Base-by-base conservation (phyloP, 768 basidiomycete species). In the Calocybe indica region DNA sequence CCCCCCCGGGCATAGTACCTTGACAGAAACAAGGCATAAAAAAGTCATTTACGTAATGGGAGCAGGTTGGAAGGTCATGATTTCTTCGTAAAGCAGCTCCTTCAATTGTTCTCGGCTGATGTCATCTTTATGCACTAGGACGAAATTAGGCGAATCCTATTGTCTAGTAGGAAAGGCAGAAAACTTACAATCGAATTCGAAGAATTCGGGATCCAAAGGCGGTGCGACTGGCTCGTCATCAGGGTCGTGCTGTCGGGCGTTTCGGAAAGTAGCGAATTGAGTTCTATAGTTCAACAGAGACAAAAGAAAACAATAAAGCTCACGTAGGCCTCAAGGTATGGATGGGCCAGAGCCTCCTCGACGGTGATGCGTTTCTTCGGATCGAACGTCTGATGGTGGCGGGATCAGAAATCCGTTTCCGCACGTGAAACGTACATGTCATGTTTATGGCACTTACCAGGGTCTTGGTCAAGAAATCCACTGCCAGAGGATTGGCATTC, bases 291-390 rank as follows among this genome's bases (percentile, higher is more conserved):
- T 28, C 7, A 32, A 40, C 35, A 30, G 39, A 33, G 14, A 39
- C 32, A 1, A 38, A 34, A 13, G 1, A 37, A 35, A 22, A 22
- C 11, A 36, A 40, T 34, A 47, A 13, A 30, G 75, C 85, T 39
- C 58, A 88, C 88, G 62, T 96, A 95, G 64, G 93, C 89, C 63
- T 92, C 91, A 9, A 95, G 76, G 60, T 95, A 95, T 5, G 94
- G 93, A 58, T 97, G 94, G n/a, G 85, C 85, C 32, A 99, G 72
- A 5, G 93, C 93, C 49, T 94, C 84, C 61, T 97, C 94, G 37
- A 94, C 92, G 0, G 92, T 92, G 63, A 92, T 85, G 39, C 96
- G 85, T 65, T 94, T 96, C 75, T 93, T 94, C 15, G 96, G 95
- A 67, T 96, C 94, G 67, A 98, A 99, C 0, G 96, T 95, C 88